Base-by-base conservation (phyloP, 179 eudicot genomes). In the Beta macrorhiza region DNA sequence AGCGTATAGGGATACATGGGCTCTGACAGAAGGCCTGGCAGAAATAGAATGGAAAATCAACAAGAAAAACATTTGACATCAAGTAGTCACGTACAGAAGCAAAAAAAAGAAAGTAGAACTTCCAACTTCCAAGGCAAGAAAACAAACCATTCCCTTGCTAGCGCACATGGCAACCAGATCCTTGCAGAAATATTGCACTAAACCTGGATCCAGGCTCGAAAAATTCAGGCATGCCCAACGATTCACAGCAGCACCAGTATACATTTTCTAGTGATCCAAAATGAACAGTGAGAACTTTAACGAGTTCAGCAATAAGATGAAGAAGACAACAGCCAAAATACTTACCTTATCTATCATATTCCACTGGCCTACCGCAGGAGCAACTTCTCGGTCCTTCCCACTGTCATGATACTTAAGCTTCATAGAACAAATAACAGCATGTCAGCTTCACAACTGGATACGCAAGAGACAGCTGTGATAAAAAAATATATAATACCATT, bases 301-400 rank as follows among this genome's bases (percentile, higher is more conserved):
- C 20, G 3, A 52, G 32, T 47, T 45, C 51, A 4, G 47, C 13
- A 56, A 44, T 57, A 64, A 29, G 19, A 19, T 37, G 17, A 3
- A 74, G 55, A 65, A 22, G 42, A 71, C n/a, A 52, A 59, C 29
- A 37, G n/a, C 14, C n/a, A n/a, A 57, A 67, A 20, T 20, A 56
- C 13, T 78, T 68, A 95, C 99, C 92, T 89, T 90, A 17, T 88
- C 82, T 0, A 93, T 95, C 99, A 93, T 95, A 47, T 95, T 95
- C 99, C 99, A 95, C 53, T 84, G 88, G 5, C 98, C 98, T 13
- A 88, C 89, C 4, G 83, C 80, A 13, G 98, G 97, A 51, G 89
- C 84, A 59, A 89, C 87, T 64, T 20, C 69, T 22, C 81, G 57
- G 51, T 91, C 90, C 70, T 71, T 82, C 11, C 95, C 93, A 80